Base-by-base conservation (phyloP, 1,284 basidiomycete genomes). In the Ustilago lituana region DNA sequence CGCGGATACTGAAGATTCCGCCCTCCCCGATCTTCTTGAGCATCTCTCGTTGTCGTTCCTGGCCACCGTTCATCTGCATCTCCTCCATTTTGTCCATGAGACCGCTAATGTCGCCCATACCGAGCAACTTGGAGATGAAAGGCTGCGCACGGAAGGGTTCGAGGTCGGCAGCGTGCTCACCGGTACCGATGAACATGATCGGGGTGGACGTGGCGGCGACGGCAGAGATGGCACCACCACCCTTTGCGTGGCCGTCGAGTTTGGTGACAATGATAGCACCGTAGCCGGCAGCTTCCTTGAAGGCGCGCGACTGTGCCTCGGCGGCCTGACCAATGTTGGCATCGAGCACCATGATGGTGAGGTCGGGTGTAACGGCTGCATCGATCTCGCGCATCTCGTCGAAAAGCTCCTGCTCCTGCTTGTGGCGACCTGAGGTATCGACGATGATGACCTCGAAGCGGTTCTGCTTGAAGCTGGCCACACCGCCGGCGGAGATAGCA, bases 261-360 rank as follows among this genome's bases (percentile, higher is more conserved):
- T 99, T 99, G 20, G 96, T 99, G 17, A 99, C 95, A 71, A 99
- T 96, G 76, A 99, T 98, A 1, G 95, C 94, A 73, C 95, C 96
- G 83, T 98, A 99, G 80, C 96, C 89, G 14, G 94, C 92, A 67
- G 91, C 94, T 66, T 98, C 94, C 84, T 99, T 99, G 87, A 99
- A 99, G 1, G 96, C 96, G 35, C 89, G 88, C 82, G 90, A 91
- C 81, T 99, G 96, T 4, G 91, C 91, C 82, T 99, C 96, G 20
- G 95, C 95, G 6, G 96, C 95, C 86, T 99, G 95, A 82, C 95
- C 94, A 39, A 85, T 85, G 57, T 83, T 84, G 20, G 83, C 84
- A 43, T 85, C 84, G 26, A 85, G 76, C 8, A 85, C 84, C 77
- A 85, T 82, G 46, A 85, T 83, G n/a, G 83, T 84, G 67, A 83